Evolutionary conservation across 73 alveolate genomes (phyloP).

Genomic region (Halteria grandinella): DNA sequence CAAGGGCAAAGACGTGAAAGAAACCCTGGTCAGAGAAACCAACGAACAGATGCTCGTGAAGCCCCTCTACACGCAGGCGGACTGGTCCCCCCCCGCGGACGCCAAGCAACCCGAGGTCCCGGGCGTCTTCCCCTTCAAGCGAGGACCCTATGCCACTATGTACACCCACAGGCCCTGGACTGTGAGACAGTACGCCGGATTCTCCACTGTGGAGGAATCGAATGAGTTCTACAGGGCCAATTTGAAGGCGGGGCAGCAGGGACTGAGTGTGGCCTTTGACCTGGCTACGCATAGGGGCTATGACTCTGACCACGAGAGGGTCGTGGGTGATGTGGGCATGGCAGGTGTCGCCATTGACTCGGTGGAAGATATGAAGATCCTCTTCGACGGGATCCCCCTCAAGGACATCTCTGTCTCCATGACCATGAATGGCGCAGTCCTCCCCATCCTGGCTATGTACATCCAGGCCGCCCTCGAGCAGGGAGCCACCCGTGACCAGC

Average conservation of each 20-base stretch:
- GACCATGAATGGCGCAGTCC: slow-evolving; percentile 85
- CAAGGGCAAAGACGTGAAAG: slow-evolving; percentile 51
- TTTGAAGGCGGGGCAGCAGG: slow-evolving; percentile 76
- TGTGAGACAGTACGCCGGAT: slow-evolving; percentile 79
- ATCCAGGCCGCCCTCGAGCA: slow-evolving; percentile 75
- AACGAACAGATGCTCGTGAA: slow-evolving; percentile 64
- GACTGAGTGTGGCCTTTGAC: slow-evolving; percentile 78
- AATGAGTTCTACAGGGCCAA: slow-evolving; percentile 74
- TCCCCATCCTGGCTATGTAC: slow-evolving; percentile 78
- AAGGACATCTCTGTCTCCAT: slow-evolving; percentile 73
- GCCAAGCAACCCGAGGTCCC: slow-evolving; percentile 31
- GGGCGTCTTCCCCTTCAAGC: slow-evolving; percentile 66
- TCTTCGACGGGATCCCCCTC: slow-evolving; percentile 73
- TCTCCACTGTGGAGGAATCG: slow-evolving; percentile 77
- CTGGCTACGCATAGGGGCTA: slow-evolving; percentile 82
- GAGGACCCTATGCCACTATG: slow-evolving; percentile 85
- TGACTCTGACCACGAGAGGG: slow-evolving; percentile 79
- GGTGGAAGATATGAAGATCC: slow-evolving; percentile 78
- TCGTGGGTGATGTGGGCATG: slow-evolving; percentile 83
- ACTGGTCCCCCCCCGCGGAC: slow-evolving; percentile 12
- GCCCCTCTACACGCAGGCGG: slow-evolving; percentile 71
- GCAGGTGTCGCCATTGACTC: slow-evolving; percentile 86
- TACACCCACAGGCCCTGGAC: slow-evolving; percentile 82
- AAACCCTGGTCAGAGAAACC: slow-evolving; percentile 58
- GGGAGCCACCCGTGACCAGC: slow-evolving; percentile 64